Conservation (phyloP, 805 yeast species). For the Alloascoidea africana region DNA sequence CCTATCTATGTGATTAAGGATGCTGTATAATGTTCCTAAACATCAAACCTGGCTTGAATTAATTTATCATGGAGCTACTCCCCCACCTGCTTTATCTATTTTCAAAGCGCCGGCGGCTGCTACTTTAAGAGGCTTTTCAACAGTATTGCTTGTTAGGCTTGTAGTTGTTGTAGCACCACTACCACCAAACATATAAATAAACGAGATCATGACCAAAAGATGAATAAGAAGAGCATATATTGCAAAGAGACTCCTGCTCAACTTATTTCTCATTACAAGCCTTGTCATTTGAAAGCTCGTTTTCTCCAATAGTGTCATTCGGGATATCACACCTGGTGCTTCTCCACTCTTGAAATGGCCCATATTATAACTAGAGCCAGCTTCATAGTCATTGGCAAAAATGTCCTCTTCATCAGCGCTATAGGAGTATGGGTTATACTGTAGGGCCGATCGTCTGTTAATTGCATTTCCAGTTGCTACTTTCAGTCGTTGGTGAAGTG, state of each 20-base stretch:
- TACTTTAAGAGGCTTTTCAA: too few relatives aligned
- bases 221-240: slow-evolving; percentile 66
- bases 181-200: slow-evolving; percentile 35
- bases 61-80: too few relatives aligned
- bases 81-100: not conserved
- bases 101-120: not conserved
- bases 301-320: slow-evolving; percentile 65
- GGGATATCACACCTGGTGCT: slow-evolving; percentile 56
- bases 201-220: slow-evolving; percentile 49
- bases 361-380: too few relatives aligned
- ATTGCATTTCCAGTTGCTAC: slow-evolving; percentile 47
- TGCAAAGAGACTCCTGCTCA: slow-evolving; percentile 58
- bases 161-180: slow-evolving; percentile 27
- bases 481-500: slow-evolving; percentile 60
- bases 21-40: too few relatives aligned
- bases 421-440: too few relatives aligned
- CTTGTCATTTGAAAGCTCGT: slow-evolving; percentile 60
- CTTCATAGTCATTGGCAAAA: slow-evolving; percentile 9
- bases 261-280: slow-evolving; percentile 57
- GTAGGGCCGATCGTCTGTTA: slow-evolving; percentile 13
- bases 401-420: too few relatives aligned
- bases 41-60: too few relatives aligned
- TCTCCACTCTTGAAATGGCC: too few relatives aligned
- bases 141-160: too few relatives aligned
- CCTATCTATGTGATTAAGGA: too few relatives aligned